Base-by-base conservation (phyloP, 352 stramenopile genomes). In the Peronospora farinosa region DNA sequence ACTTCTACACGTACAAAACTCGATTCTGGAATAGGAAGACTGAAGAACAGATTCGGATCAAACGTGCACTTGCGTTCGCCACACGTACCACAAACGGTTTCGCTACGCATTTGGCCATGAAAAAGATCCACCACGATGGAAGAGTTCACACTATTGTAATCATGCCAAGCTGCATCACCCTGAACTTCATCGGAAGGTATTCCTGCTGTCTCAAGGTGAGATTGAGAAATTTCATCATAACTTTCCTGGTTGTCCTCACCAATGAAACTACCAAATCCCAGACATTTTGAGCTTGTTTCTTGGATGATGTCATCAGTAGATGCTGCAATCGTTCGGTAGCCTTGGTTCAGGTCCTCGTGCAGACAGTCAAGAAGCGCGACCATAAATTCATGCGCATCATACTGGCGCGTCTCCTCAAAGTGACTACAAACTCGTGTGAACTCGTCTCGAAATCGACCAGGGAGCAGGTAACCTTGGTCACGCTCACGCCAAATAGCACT, bases 311-410 rank as follows among this genome's bases (percentile, higher is more conserved):
- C 49, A 3, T 72, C 54, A 15, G 4, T 12, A 9, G 51, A 39
- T 11, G 51, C 38, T 38, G 39, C 5, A 16, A 60, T 35, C 8
- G 40, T 40, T 42, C 41, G 61, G 19, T 38, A 45, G 1, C 97
- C 79, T 25, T 88, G 76, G 65, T 99, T 99, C 28, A 98, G 66
- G 65, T 99, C 96, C 71, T 99, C 96, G 68, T 99, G 96, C 1
- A 99, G 64, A 50, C 96, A 96, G 74, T 99, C 96, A 6, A 99
- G 82, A 5, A 99, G 65, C 38, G 96, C 97, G 25, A 92, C 86
- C 70, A 98, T 97, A 40, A 92, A 91, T 45, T 94, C 83, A 67
- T 98, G 96, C 15, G 86, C 87, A 49, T 99, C 96, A 49, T 99
- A 96, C 64, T 99, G 96, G 7, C 73, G 74, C 9, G 73, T 74